phyloP scores from a whole-genome alignment of 208 protist genomes.

The Crithidia brevicula region DNA sequence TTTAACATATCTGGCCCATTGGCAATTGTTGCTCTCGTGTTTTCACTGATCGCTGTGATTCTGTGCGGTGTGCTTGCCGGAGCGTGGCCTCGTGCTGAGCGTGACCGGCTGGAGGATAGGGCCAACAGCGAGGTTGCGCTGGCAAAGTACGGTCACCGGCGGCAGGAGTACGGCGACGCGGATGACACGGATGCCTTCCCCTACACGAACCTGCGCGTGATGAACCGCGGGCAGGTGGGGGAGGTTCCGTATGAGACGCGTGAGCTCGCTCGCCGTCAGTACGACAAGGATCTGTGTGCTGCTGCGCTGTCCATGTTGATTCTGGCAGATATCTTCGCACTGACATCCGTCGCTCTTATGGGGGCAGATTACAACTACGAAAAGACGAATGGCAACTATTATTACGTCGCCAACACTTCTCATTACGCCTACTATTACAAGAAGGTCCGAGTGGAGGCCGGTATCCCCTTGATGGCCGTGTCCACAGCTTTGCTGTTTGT shows the following conservation, averaged over 20 bases:
- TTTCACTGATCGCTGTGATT: neutral
- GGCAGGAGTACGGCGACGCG: neutral
- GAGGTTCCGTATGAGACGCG: neutral
- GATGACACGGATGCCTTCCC: neutral
- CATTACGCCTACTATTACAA: neutral
- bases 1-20: neutral
- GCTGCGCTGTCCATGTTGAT: neutral
- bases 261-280: neutral
- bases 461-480: neutral
- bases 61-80: neutral
- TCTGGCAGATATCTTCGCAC: neutral
- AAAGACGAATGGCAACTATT: neutral
- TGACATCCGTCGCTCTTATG: neutral
- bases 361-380: neutral
- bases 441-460: neutral
- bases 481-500: neutral
- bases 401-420: no score
- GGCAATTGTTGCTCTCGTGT: neutral
- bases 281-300: neutral
- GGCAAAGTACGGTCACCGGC: neutral
- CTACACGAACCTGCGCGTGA: neutral
- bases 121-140: neutral
- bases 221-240: neutral
- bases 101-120: neutral
- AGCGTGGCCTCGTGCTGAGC: neutral